Percentiles rank a stretch among this genome's conserved stretches.
Evolutionary conservation across 2,329 filamentous ascomycete species (phyloP).

Genomic region (Botrytis squamosa): DNA sequence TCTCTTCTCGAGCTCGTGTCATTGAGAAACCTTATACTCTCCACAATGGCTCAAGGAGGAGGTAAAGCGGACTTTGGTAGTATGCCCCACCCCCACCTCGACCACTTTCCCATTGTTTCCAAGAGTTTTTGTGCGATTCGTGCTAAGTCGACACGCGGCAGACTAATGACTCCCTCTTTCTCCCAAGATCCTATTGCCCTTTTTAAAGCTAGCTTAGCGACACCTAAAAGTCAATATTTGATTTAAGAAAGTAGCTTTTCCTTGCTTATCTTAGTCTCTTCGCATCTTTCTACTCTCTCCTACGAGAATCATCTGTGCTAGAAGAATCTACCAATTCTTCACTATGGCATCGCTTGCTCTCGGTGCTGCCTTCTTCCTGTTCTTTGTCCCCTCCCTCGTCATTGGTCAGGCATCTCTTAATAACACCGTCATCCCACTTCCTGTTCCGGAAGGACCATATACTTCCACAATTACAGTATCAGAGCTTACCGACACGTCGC

Average conservation of each 20-base stretch:
- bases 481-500: neutral
- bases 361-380: neutral
- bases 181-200: neutral
- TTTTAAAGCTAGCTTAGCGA: neutral
- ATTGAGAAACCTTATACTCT: neutral
- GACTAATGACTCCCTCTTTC: neutral
- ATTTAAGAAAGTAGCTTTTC: neutral
- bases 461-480: neutral
- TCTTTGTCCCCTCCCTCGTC: neutral
- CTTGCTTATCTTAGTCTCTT: neutral
- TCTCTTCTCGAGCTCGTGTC: neutral
- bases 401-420: neutral
- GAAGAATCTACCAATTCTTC: neutral
- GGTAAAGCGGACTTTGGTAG: neutral
- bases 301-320: neutral
- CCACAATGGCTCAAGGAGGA: neutral
- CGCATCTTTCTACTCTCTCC: neutral
- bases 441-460: neutral
- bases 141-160: neutral
- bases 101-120: neutral
- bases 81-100: neutral
- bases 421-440: neutral
- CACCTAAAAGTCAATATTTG: neutral
- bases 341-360: neutral
- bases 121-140: neutral